Conservation (phyloP, 1,139 yeast species). For the Entelexis sorbosivorans region DNA sequence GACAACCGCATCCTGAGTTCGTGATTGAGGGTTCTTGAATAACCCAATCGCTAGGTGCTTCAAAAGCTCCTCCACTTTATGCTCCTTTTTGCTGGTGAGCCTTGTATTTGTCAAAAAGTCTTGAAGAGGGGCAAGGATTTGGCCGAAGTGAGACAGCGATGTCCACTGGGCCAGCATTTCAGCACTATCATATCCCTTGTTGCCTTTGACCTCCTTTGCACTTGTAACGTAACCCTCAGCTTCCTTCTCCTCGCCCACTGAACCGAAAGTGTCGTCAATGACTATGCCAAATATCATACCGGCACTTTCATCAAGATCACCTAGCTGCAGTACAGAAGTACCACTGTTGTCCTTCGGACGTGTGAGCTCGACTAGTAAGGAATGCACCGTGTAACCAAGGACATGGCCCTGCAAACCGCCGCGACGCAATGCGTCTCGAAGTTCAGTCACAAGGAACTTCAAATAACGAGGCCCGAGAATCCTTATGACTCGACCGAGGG, state of each 20-base stretch:
- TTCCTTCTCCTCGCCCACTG: slow-evolving; percentile 89
- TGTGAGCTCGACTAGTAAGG: slow-evolving; percentile 47
- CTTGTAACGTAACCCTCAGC: slow-evolving; percentile 81
- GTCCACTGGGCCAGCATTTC: slow-evolving; percentile 64
- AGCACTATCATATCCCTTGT: slow-evolving; percentile 79
- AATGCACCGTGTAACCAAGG: slow-evolving; percentile 76
- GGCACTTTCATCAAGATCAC: slow-evolving; percentile 66
- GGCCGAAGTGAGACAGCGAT: slow-evolving; percentile 47
- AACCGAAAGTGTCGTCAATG: slow-evolving; percentile 90
- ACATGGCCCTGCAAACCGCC: slow-evolving; percentile 87
- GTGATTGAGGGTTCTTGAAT: slow-evolving; percentile 50
- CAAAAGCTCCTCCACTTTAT: slow-evolving; percentile 67
- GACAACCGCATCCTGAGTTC: slow-evolving; percentile 48
- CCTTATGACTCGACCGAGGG: slow-evolving; percentile 53
- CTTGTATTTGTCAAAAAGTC: slow-evolving; percentile 50
- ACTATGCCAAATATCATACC: slow-evolving; percentile 53
- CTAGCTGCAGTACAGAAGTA: slow-evolving; percentile 38
- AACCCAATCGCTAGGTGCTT: slow-evolving; percentile 70
- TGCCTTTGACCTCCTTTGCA: slow-evolving; percentile 83
- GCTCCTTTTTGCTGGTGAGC: slow-evolving; percentile 56
- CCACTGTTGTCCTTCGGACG: slow-evolving; percentile 22
- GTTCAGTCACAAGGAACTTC: slow-evolving; percentile 62
- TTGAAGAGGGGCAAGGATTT: slow-evolving; percentile 59
- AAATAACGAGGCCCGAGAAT: slow-evolving; percentile 66
- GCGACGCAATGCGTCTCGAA: slow-evolving; percentile 65